Base-by-base conservation (phyloP, 495 filamentous ascomycete genomes). In the Aspergillus asperescens region DNA sequence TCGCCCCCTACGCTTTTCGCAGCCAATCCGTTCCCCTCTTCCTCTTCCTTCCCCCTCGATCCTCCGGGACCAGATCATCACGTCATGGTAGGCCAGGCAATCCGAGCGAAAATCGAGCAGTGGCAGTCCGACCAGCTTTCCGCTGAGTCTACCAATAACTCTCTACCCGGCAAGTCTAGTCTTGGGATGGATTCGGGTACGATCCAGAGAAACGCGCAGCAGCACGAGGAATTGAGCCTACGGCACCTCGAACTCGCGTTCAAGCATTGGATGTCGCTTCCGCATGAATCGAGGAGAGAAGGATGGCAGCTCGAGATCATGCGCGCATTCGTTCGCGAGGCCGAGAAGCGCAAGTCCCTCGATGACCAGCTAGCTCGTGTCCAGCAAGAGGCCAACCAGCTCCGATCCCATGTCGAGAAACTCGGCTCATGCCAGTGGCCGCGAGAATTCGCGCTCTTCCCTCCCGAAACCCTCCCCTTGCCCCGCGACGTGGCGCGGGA, bases 301-400 rank as follows among this genome's bases (percentile, higher is more conserved):
- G 64, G 80, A 4, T 96, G 90, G 90, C 81, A 77, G 25, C 70
- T 92, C n/a, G 88, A 92, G 61, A 76, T 89, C 32, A 83, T 84
- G 1, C 81, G 89, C 31, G 81, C 86, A 25, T 84, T 85, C 41
- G 81, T 80, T 7, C 74, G 80, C n/a, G 84, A 85, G 50, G 71
- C 81, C 32, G 83, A 87, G 48, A 79, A 83, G 56, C 75, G 82
- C n/a, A 74, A 81, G 50, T 77, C 79, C 13, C 56, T 82, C 1
- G 81, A 86, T 51, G 74, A 79, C 13, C 72, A 75, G 27, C 78
- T 90, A 20, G 82, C 83, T 16, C 63, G 74, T 8, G 75, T 82
- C 2, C 78, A 81, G 41, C 84, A 88, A 60, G 86, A 94, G 63
- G 82, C 84, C 19, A 80, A 80, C 31, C 83, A 90, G 59, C 77